Evolutionary conservation across 1,139 yeast species (phyloP), one percentile per base, ranked within the genome.

Genomic region (Scheffersomyces segobiensis): DNA sequence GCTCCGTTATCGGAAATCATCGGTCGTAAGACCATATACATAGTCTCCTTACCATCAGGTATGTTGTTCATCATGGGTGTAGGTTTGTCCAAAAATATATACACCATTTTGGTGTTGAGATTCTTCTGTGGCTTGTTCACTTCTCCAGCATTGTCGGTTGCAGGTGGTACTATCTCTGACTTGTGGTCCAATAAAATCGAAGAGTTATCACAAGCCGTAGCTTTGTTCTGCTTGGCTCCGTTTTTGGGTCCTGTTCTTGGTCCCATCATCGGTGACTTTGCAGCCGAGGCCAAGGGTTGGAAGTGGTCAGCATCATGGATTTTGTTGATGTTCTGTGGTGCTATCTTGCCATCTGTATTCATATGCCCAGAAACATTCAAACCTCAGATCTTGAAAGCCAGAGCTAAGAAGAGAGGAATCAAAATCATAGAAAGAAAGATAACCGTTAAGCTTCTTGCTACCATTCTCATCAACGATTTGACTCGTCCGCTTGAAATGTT

Each of bases 141-240:
- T 0, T 86, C 95, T 4, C 97, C 97, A 5, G 93, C 96, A 0
- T 79, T 93, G 69, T 87, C 96, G 3, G 86, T 91, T 64, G 97
- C 95, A 14, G 96, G 93, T 59, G 98, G 97, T 59, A 86, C 96
- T 3, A 83, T 92, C 60, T 82, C 89, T 59, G 98, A 93, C 73
- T 74, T 88, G 51, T 88, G 91, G 88, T 65, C 72, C 3, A 61
- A 64, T 39, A 82, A 80, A 51, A 85, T 86, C n/a, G 82, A 80
- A 52, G 86, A 86, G 67, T 75, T 86, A 68, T 89, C 91, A 18
- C 66, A 87, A 19, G 93, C 95, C 20, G 84, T 89, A 84, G 85
- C 91, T 1, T 78, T 83, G 56, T 90, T 87, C 75, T 86, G 88
- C 75, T 75, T 85, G 65, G 89, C 87, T 50, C 92, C 91, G 50